Evolutionary conservation across 108 stramenopile species (phyloP).

Genomic region (Aurantiochytrium sp.): DNA sequence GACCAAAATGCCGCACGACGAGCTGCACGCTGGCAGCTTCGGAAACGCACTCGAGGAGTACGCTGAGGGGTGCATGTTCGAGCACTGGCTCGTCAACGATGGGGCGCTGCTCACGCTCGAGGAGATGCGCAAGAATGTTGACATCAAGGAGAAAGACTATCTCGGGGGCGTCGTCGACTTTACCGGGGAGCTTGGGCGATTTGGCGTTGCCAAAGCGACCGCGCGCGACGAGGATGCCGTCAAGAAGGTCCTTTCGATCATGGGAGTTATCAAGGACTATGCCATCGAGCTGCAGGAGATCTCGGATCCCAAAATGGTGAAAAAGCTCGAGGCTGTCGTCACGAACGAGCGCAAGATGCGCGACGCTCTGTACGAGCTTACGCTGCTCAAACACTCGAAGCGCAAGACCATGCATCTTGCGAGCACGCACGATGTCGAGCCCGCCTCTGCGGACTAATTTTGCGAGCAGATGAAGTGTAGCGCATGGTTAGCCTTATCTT

Average conservation of each 20-base stretch:
- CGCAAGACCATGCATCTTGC: background rate
- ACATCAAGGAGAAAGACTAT: conserved; percentile 67
- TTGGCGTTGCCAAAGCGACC: conserved; percentile 78
- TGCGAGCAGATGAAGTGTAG: too few species aligned
- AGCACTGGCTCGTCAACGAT: conserved; percentile 67
- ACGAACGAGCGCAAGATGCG: conserved; percentile 4
- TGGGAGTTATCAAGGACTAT: background rate
- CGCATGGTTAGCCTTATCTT: too few species aligned
- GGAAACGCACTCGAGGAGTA: conserved; percentile 80
- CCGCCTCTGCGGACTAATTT: too few species aligned
- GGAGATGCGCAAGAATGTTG: conserved; percentile 43
- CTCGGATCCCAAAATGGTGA: background rate
- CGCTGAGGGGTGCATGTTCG: conserved; percentile 85
- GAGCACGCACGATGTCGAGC: background rate
- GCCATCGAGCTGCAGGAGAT: background rate
- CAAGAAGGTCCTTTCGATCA: background rate
- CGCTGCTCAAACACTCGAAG: background rate
- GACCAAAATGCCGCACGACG: conserved; percentile 70
- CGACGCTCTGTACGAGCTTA: background rate
- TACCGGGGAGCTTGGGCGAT: conserved; percentile 89
- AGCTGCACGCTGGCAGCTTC: conserved; percentile 60
- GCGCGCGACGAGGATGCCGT: conserved; percentile 66
- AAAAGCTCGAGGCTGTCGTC: background rate
- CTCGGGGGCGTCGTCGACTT: conserved; percentile 90
- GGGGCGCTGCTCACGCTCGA: conserved; percentile 51